Evolutionary conservation across 2,329 filamentous ascomycete species (phyloP), one percentile per base, ranked within the genome.

Genomic region (Alternaria ethzedia): DNA sequence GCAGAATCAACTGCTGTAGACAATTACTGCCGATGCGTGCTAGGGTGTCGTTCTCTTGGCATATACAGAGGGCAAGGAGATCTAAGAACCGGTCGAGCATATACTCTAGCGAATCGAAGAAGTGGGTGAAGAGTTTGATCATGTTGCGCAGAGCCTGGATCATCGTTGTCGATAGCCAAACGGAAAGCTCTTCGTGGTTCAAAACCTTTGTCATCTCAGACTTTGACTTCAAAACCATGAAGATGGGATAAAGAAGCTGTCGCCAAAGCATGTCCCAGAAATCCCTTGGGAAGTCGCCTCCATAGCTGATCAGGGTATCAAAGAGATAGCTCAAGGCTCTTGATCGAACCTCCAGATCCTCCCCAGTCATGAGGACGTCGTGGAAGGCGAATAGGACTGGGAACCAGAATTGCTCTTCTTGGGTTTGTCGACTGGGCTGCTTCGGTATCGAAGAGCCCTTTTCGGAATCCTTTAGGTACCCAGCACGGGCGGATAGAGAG

Each of bases 251-350:
- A 1, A 99, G 87, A 63, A 99, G 88, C 78, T 99, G 96, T 54
- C 95, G 89, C 94, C 96, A 99, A 0, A 99, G 86, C 17, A 96
- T 97, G 79, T 99, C 96, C 96, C 96, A 99, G 78, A 99, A 99
- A 57, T 97, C 93, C 1, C 90, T 85, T 4, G 95, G 94, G 74
- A 97, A 99, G 70, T 93, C 92, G 17, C 93, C 92, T 36, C 96
- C 96, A 71, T 98, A 96, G 66, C 89, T 89, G 62, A 97, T 90
- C 7, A 99, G 85, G 0, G 94, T 94, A 63, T 98, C 95, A 73
- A 99, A 99, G 65, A 99, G 93, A 80, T 98, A 99, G 71, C 94
- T 97, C 44, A 99, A 85, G 3, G 96, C 96, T 71, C 87, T 82
- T 66, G 88, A 97, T 62, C 96, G 91, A 44, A 98, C 96, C 81